phyloP scores from a whole-genome alignment of 371 early-diverging fungal genomes.

The Mucor indicus region DNA sequence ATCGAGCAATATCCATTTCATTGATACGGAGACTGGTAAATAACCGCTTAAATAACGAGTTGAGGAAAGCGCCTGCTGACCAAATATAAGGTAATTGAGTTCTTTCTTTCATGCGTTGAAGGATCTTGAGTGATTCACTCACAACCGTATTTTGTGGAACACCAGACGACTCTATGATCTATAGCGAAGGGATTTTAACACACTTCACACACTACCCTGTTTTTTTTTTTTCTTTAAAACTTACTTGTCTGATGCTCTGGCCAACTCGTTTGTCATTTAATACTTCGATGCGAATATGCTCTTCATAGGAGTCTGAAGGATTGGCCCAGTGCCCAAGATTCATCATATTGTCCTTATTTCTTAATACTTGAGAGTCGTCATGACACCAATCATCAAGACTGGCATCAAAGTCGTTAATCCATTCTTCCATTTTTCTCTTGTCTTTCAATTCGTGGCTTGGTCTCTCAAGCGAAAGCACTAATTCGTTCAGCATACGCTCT shows the following conservation, averaged over 20 bases:
- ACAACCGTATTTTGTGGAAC: constrained; percentile 48
- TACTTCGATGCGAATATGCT: constrained; percentile 40
- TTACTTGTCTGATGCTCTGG: constrained; percentile 40
- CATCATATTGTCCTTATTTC: constrained; percentile 26
- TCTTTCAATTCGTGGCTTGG: constrained; percentile 29
- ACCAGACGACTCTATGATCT: constrained; percentile 46
- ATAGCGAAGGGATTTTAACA: not conserved
- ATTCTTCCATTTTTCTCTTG: constrained; percentile 40
- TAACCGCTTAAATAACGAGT: constrained; percentile 36
- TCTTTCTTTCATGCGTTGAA: constrained; percentile 47
- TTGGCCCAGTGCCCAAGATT: constrained; percentile 40
- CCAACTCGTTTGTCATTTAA: constrained; percentile 45
- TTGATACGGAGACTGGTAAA: constrained; percentile 34
- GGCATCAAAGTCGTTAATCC: constrained; percentile 51
- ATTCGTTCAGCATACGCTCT: constrained; percentile 37
- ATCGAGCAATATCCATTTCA: constrained; percentile 23
- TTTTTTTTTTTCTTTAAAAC: not conserved
- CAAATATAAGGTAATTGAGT: constrained; percentile 47
- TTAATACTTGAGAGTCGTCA: constrained; percentile 43
- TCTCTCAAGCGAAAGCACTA: constrained; percentile 36
- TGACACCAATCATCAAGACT: constrained; percentile 55
- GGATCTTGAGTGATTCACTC: constrained; percentile 42
- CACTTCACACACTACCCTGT: not conserved
- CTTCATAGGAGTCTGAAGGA: constrained; percentile 38
- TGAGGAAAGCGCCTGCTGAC: constrained; percentile 48